Conservation (phyloP, 805 yeast genomes). For the Pichia occidentalis region DNA sequence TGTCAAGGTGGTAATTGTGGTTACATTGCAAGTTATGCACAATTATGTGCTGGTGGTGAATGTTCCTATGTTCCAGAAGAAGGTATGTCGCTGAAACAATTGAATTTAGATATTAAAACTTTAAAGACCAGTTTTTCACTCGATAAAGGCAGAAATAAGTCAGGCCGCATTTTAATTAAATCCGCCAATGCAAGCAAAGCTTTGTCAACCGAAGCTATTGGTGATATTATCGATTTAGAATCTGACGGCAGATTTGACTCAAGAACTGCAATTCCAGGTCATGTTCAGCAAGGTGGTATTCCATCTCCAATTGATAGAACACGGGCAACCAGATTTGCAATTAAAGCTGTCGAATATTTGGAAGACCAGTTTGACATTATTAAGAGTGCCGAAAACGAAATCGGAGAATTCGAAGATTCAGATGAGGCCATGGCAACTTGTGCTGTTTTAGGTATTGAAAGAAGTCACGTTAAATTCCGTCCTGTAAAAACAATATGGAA, state of each 20-base stretch:
- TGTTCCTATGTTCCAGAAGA: conserved; percentile 76
- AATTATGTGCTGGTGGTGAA: conserved; percentile 64
- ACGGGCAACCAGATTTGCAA: conserved; percentile 64
- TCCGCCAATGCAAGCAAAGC: conserved; percentile 64
- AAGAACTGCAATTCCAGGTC: conserved; percentile 79
- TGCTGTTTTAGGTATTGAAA: conserved; percentile 75
- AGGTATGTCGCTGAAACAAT: conserved; percentile 49
- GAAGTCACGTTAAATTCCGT: conserved; percentile 69
- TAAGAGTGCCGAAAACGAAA: conserved; percentile 20
- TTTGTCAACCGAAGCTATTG: conserved; percentile 58
- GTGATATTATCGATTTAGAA: conserved; percentile 62
- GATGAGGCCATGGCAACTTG: conserved; percentile 46
- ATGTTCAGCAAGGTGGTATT: conserved; percentile 76
- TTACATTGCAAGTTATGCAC: conserved; percentile 63
- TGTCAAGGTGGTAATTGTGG: conserved; percentile 86
- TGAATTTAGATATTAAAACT: conserved; percentile 59
- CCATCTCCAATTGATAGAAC: conserved; percentile 78
- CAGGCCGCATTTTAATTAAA: conserved; percentile 64
- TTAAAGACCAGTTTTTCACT: conserved; percentile 53
- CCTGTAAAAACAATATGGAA: conserved; percentile 75
- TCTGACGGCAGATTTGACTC: conserved; percentile 64
- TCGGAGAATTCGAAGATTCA: conserved; percentile 26
- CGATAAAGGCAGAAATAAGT: conserved; percentile 57
- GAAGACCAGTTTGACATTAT: conserved; percentile 35
- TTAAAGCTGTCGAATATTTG: conserved; percentile 62